Base-by-base conservation (phyloP, 768 basidiomycete genomes). In the Fibroporia radiculosa region DNA sequence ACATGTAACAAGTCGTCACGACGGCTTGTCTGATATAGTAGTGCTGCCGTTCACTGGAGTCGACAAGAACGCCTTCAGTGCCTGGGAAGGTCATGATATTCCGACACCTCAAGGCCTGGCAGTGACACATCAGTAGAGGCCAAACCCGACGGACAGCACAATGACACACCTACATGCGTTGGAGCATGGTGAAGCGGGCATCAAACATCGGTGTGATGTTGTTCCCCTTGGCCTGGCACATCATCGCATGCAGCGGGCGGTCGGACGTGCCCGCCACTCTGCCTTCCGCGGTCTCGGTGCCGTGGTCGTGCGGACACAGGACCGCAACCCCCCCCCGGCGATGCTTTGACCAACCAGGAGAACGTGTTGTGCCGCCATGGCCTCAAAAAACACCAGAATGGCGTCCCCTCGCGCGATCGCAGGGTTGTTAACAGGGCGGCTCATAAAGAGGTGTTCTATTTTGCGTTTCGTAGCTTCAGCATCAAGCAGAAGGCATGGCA, bases 171-270 rank as follows among this genome's bases (percentile, higher is more conserved):
- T n/a, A n/a, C n/a, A n/a, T n/a, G n/a, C n/a, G n/a, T n/a, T n/a
- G 61, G 11, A 71, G 64, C 5, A 62, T 60, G 8, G 75, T 69
- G 62, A 83, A 82, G 53, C 78, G 82, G 51, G 75, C 72, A 59
- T 84, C 82, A 19, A 84, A 64, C 44, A 84, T 69, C 45, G 84
- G 59, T 1, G 82, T 80, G 59, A 85, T 76, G 48, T 85, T 85
- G 58, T 84, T 67, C 24, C 82, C 82, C 53, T 84, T 85, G 35
- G 62, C 64, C 20, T 62, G 61, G 14, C 69, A 64, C 31, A 85
- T 61, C 68, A 84, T 73, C 29, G 80, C 72, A 32, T 70, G 68
- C 44, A 85, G 63, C 8, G 82, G 81, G 39, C 77, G 75, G 61
- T 83, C 82, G 35, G 80, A 80, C 48, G 85, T 80, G 20, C 82